Evolutionary conservation across 352 stramenopile genomes (phyloP).

Genomic region (Paralagenidium karlingii): DNA sequence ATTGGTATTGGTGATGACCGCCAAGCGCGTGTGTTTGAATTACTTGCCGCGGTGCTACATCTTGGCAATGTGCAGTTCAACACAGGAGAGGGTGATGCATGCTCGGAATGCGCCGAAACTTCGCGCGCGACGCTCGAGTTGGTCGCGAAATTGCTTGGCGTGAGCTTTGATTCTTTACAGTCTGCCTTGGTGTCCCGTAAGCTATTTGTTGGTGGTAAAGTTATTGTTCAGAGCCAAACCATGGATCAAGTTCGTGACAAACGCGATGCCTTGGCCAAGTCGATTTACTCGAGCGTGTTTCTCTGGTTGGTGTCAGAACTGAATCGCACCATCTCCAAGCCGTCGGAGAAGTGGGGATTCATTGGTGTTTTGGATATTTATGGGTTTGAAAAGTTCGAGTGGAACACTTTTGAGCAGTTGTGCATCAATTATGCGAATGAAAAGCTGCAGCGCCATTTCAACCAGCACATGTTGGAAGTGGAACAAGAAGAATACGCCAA

Average conservation of each 20-base stretch:
- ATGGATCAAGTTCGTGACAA: constrained; percentile 81
- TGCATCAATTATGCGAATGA: constrained; percentile 96
- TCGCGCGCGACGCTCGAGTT: constrained; percentile 32
- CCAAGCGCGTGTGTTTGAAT: constrained; percentile 77
- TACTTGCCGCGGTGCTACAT: constrained; percentile 77
- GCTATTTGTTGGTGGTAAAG: constrained; percentile 79
- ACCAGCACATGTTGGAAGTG: constrained; percentile 93
- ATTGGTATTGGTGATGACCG: constrained; percentile 77
- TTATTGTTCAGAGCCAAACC: constrained; percentile 84
- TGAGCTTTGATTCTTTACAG: constrained; percentile 62
- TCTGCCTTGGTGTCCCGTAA: constrained; percentile 69
- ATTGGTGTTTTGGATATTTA: constrained; percentile 97
- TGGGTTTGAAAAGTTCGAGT: constrained; percentile 95
- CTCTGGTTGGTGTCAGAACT: constrained; percentile 84
- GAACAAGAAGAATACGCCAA: constrained; percentile 97
- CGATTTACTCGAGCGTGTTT: constrained; percentile 89
- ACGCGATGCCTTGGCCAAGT: constrained; percentile 84
- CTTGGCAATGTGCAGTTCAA: constrained; percentile 81
- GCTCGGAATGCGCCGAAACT: constrained; percentile 34
- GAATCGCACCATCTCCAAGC: constrained; percentile 81
- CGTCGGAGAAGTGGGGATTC: constrained; percentile 78
- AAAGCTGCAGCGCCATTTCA: constrained; percentile 90
- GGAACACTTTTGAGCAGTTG: constrained; percentile 93
- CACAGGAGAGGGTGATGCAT: constrained; percentile 5
- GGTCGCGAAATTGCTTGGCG: constrained; percentile 61